phyloP scores from a whole-genome alignment of 768 basidiomycete species.

The Harrya chromipes region DNA sequence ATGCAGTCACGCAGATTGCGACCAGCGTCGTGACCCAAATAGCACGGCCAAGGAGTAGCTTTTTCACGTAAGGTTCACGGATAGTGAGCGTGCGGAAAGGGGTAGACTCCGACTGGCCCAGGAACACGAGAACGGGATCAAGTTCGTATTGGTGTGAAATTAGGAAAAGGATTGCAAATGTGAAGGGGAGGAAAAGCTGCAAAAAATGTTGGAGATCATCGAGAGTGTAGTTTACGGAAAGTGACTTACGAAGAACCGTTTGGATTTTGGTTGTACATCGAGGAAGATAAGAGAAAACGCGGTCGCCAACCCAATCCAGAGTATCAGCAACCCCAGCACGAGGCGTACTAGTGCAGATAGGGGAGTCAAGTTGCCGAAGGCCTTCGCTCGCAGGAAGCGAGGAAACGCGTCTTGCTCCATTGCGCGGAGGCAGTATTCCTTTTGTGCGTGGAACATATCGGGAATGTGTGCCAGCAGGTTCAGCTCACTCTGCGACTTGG shows the following conservation, averaged over 20 bases:
- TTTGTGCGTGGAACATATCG: constrained; percentile 96
- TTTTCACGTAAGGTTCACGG: constrained; percentile 91
- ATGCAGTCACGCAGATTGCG: constrained; percentile 66
- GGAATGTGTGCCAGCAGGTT: constrained; percentile 85
- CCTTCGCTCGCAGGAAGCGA: constrained; percentile 92
- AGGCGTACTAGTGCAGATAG: constrained; percentile 85
- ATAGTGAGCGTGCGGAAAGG: constrained; percentile 93
- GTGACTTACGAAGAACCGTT: constrained; percentile 87
- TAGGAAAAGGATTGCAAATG: constrained; percentile 84
- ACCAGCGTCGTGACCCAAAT: constrained; percentile 88
- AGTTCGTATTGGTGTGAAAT: constrained; percentile 97
- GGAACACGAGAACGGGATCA: constrained; percentile 91
- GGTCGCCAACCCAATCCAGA: constrained; percentile 94
- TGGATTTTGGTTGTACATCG: constrained; percentile 88
- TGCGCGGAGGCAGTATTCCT: constrained; percentile 94
- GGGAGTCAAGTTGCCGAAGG: constrained; percentile 96
- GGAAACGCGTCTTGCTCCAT: constrained; percentile 97
- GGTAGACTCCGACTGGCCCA: constrained; percentile 93
- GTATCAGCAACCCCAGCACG: constrained; percentile 74
- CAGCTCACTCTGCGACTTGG: constrained; percentile 62
- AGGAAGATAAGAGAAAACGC: constrained; percentile 93
- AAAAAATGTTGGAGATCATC: constrained; percentile 3
- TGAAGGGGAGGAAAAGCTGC: constrained; percentile 93
- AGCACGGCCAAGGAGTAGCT: constrained; percentile 83
- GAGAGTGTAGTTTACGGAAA: neutral